These are phyloP conservation scores for Inosperma sp. DNA, from an alignment of 768 basidiomycete genomes.

Conservation along the genomic window DNA sequence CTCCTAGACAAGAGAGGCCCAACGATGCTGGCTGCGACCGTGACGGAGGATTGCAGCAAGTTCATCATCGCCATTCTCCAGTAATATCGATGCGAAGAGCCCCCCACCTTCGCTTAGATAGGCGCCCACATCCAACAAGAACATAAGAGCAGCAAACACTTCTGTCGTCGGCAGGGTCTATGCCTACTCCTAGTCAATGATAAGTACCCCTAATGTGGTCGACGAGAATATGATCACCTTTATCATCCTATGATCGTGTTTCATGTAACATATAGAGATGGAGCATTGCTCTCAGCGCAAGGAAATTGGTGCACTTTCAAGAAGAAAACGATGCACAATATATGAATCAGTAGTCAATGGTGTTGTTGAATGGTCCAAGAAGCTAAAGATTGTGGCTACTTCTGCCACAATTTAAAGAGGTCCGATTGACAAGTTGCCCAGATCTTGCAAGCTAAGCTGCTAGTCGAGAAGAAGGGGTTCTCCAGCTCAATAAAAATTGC, in stretches of 20 bases:
- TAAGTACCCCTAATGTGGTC: conserved; percentile 18
- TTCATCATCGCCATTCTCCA: neutral
- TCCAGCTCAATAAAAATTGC: neutral
- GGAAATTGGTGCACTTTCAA: neutral
- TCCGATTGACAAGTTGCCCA: conserved; percentile 1
- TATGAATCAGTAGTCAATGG: conserved; percentile 6
- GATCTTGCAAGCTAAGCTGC: conserved; percentile 2
- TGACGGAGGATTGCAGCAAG: neutral
- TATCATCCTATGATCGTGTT: conserved; percentile 13
- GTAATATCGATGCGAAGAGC: neutral
- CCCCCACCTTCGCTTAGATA: conserved; percentile 1
- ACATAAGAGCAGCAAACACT: conserved; percentile 7
- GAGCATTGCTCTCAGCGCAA: neutral
- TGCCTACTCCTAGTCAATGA: conserved; percentile 31
- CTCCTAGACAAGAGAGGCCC: no score
- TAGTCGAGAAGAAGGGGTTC: conserved; percentile 1
- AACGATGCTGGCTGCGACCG: conserved; percentile 3
- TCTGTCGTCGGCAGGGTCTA: conserved; percentile 5
- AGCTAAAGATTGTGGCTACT: neutral
- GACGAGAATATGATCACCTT: conserved; percentile 22
- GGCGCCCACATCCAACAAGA: neutral
- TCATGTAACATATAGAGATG: conserved; percentile 9
- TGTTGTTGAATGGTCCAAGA: conserved; percentile 5
- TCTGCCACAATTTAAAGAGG: neutral
- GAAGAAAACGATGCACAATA: neutral